Evolutionary conservation across 768 basidiomycete genomes (phyloP).

Genomic region (Pleurotus salmoneostramineus): DNA sequence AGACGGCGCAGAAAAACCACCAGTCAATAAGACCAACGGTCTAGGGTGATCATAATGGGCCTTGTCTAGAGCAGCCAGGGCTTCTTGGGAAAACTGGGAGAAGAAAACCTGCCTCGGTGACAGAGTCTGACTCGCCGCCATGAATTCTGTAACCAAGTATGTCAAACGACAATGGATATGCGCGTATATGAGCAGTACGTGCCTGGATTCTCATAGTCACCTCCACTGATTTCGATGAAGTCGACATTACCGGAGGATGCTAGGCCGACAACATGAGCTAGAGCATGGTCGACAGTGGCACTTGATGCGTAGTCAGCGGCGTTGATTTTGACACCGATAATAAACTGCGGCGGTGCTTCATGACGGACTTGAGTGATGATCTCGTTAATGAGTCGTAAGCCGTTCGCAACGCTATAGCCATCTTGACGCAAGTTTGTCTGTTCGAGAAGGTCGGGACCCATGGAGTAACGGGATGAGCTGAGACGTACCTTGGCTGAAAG

Average conservation of each 20-base stretch:
- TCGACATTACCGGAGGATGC: slow-evolving; percentile 67
- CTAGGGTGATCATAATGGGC: slow-evolving; percentile 18
- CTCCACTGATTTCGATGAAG: slow-evolving; percentile 86
- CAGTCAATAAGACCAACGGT: slow-evolving; percentile 77
- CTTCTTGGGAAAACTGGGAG: slow-evolving; percentile 57
- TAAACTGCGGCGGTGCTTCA: slow-evolving; percentile 52
- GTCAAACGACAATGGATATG: neutral
- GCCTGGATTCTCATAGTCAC: slow-evolving; percentile 82
- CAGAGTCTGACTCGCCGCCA: slow-evolving; percentile 17
- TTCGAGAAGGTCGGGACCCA: neutral
- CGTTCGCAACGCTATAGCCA: slow-evolving; percentile 47
- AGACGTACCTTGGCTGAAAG: slow-evolving; percentile 61
- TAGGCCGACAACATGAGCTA: slow-evolving; percentile 59
- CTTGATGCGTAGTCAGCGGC: slow-evolving; percentile 61
- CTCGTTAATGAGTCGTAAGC: slow-evolving; percentile 53
- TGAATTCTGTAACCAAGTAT: slow-evolving; percentile 36
- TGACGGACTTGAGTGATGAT: slow-evolving; percentile 55
- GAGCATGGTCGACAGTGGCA: slow-evolving; percentile 38
- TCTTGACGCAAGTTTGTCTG: slow-evolving; percentile 53
- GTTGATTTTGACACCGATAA: slow-evolving; percentile 78
- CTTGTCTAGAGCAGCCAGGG: slow-evolving; percentile 40
- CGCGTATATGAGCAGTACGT: slow-evolving; percentile 11
- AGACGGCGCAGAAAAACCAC: slow-evolving; percentile 63
- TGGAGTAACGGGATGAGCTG: slow-evolving; percentile 1
- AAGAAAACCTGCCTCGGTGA: slow-evolving; percentile 69